Evolutionary conservation across 495 filamentous ascomycete genomes (phyloP).

Genomic region (Entonaema liquescens): DNA sequence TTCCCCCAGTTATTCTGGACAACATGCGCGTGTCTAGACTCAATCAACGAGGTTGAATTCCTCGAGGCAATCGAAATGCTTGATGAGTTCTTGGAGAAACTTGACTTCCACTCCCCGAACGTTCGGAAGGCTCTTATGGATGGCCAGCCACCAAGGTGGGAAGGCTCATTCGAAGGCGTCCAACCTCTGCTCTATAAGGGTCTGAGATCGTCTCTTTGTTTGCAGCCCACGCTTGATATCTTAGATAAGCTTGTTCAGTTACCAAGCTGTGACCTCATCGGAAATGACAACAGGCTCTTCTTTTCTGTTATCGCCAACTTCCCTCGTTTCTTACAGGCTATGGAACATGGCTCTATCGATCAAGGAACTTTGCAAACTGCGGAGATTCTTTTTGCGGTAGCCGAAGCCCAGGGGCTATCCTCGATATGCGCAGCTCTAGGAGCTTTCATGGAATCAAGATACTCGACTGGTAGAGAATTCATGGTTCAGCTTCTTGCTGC

Average conservation of each 20-base stretch:
- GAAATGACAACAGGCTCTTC: slow-evolving; percentile 79
- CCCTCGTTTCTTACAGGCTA: slow-evolving; percentile 82
- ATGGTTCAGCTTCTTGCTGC: slow-evolving; percentile 76
- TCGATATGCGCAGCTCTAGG: slow-evolving; percentile 69
- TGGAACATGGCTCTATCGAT: slow-evolving; percentile 70
- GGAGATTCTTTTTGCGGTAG: slow-evolving; percentile 71
- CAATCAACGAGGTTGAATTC: slow-evolving; percentile 94
- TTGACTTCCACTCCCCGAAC: slow-evolving; percentile 77
- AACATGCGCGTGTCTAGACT: slow-evolving; percentile 92
- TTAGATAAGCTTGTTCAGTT: slow-evolving; percentile 81
- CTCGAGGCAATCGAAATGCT: slow-evolving; percentile 90
- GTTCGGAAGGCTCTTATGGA: slow-evolving; percentile 76
- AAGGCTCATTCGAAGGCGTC: slow-evolving; percentile 86
- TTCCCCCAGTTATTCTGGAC: slow-evolving; percentile 98
- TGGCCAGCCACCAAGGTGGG: slow-evolving; percentile 85
- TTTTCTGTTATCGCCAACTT: slow-evolving; percentile 89
- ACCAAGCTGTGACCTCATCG: slow-evolving; percentile 82
- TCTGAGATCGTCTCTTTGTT: slow-evolving; percentile 82
- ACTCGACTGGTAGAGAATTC: slow-evolving; percentile 79
- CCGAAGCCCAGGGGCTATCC: slow-evolving; percentile 70
- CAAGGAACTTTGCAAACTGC: slow-evolving; percentile 67
- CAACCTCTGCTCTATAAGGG: slow-evolving; percentile 90
- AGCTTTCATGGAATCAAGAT: slow-evolving; percentile 73
- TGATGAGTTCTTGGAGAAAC: slow-evolving; percentile 82
- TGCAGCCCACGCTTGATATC: slow-evolving; percentile 77